Base-by-base conservation (phyloP, 768 basidiomycete genomes). In the Boletus sensibilis region DNA sequence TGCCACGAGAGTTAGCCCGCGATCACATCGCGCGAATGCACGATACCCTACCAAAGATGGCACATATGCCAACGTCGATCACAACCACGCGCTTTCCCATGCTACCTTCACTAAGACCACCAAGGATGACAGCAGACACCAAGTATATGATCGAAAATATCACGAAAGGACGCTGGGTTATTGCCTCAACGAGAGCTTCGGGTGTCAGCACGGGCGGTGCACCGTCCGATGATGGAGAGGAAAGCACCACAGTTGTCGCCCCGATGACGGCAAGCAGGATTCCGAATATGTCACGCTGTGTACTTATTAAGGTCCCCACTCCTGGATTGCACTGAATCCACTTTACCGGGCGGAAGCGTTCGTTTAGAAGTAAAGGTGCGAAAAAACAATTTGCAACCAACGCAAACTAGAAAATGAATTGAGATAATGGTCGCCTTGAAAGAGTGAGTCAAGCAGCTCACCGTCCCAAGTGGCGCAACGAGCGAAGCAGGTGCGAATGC, bases 361-460 rank as follows among this genome's bases (percentile, higher is more conserved):
- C 92, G 10, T 83, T 78, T 11, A 93, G 79, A 66, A 98, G 82
- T 3, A 93, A 64, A 16, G 96, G 96, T 1, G 95, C 93, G 60
- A 98, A 94, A 39, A 94, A 78, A 66, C 94, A 98, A 70, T 98
- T 98, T 14, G 96, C 92, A 56, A 96, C 86, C n/a, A 98, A 78
- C 2, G 94, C 93, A 71, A 93, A 90, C 86, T 93, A 52, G 20
- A 41, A 20, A n/a, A 34, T 6, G 8, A 5, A 38, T 23, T 61
- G 21, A 57, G 53, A 14, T 14, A 10, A 34, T 18, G 41, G 48
- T 48, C 48, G 27, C 20, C 27, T 16, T 25, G 31, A 39, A 53
- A 31, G 27, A n/a, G 31, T 8, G 49, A 16, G 18, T n/a, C 11
- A 21, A 41, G 74, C 5, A 23, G 55, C 86, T 74, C 63, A 96